phyloP scores from a whole-genome alignment of 1,284 basidiomycete genomes.

The Ceratobasidium sp. region DNA sequence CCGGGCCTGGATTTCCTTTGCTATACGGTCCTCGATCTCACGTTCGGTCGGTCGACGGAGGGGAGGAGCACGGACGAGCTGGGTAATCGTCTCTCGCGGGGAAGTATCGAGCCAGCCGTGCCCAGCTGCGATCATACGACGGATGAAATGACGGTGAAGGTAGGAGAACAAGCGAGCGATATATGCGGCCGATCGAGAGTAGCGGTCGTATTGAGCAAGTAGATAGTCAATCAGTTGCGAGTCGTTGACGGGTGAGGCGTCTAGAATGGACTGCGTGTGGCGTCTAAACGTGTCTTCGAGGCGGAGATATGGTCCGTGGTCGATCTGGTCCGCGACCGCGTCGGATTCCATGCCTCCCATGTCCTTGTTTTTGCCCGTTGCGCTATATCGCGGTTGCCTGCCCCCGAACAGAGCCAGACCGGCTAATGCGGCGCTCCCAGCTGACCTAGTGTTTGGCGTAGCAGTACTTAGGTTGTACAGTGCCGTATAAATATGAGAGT shows the following conservation, averaged over 20 bases:
- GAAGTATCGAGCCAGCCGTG: constrained; percentile 47
- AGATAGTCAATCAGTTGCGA: constrained; percentile 29
- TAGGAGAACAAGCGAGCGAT: constrained; percentile 50
- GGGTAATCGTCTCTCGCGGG: constrained; percentile 30
- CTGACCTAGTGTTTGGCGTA: background rate
- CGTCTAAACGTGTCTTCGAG: constrained; percentile 34
- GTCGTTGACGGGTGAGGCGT: constrained; percentile 32
- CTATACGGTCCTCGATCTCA: constrained; percentile 26
- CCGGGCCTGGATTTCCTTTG: constrained; percentile 36
- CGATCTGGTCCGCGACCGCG: constrained; percentile 29
- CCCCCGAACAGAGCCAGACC: constrained; percentile 18
- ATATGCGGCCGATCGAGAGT: constrained; percentile 44
- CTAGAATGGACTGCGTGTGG: constrained; percentile 3
- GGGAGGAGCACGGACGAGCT: constrained; percentile 27
- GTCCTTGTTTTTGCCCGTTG: constrained; percentile 29
- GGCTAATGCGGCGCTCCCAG: constrained; percentile 10
- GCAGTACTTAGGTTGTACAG: constrained; percentile 39
- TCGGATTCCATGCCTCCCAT: constrained; percentile 4
- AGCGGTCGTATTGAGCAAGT: constrained; percentile 28
- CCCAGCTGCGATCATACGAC: constrained; percentile 48
- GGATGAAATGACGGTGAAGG: constrained; percentile 49
- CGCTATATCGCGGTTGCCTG: constrained; percentile 1
- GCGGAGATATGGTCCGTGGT: constrained; percentile 34
- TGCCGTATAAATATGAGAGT: constrained; percentile 22
- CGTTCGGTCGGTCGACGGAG: constrained; percentile 22